phyloP scores from a whole-genome alignment of 805 yeast species.

The Ogataea salicorniae region DNA sequence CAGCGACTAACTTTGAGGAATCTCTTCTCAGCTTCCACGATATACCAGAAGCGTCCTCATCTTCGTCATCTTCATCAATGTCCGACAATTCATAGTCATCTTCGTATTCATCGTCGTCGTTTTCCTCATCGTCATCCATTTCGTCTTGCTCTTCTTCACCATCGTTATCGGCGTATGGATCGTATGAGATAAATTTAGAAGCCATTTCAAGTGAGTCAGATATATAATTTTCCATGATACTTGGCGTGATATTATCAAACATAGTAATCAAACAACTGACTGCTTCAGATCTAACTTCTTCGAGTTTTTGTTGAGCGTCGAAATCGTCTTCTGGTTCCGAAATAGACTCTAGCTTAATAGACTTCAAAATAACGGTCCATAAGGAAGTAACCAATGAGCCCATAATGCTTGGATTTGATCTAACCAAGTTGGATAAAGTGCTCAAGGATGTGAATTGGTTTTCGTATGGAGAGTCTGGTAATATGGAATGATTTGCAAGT shows the following conservation, averaged over 20 bases:
- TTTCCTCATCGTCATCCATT: constrained; percentile 25
- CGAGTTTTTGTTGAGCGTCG: constrained; percentile 28
- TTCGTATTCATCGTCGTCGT: constrained; percentile 32
- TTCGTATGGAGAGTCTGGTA: constrained; percentile 31
- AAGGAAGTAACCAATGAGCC: constrained; percentile 9
- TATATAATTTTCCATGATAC: constrained; percentile 24
- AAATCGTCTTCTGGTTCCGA: constrained; percentile 28
- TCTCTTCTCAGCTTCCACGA: constrained; percentile 62
- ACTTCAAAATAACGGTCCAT: constrained; percentile 9
- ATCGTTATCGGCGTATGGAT: constrained; percentile 38
- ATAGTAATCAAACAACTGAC: constrained; percentile 36
- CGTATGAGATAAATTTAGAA: constrained; percentile 34
- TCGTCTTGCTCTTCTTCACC: constrained; percentile 23
- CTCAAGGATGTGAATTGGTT: constrained; percentile 14
- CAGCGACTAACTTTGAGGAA: constrained; percentile 39
- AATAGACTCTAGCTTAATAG: constrained; percentile 16
- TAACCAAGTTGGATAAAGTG: constrained; percentile 20
- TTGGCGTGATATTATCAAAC: constrained; percentile 34
- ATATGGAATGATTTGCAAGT: neutral
- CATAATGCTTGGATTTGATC: constrained; percentile 24
- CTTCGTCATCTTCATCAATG: constrained; percentile 43
- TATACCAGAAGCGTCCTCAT: constrained; percentile 32
- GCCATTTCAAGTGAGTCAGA: constrained; percentile 27
- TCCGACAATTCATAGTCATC: constrained; percentile 38
- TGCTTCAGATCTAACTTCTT: constrained; percentile 45